phyloP scores from a whole-genome alignment of 148 eudicot species.

The Rhododendron griersonianum region DNA sequence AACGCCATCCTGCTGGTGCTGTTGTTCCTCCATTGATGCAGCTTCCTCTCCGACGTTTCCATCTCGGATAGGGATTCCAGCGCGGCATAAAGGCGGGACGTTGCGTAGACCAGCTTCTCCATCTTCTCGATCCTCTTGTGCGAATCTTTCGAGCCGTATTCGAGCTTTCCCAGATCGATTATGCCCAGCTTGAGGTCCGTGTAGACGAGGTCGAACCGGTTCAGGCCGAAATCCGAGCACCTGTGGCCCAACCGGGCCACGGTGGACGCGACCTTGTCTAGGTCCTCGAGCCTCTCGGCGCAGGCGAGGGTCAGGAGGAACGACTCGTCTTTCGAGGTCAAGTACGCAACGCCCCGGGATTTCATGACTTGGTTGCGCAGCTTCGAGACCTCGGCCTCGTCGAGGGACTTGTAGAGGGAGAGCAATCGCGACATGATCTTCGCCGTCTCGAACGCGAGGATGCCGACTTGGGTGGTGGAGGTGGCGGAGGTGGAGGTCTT shows the following conservation, averaged over 20 bases:
- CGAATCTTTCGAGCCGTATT: constrained; percentile 41
- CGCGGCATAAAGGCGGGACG: constrained; percentile 39
- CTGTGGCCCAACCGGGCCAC: constrained; percentile 53
- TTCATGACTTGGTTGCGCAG: constrained; percentile 27
- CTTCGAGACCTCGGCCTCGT: constrained; percentile 33
- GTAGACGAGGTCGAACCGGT: constrained; percentile 46
- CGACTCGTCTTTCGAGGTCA: constrained; percentile 55
- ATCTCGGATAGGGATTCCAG: constrained; percentile 47
- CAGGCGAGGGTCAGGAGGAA: constrained; percentile 64
- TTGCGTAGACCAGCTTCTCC: constrained; percentile 45
- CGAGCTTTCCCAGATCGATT: constrained; percentile 35
- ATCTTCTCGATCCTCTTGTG: constrained; percentile 47
- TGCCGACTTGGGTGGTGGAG: constrained; percentile 28
- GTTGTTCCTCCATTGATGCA: constrained; percentile 35
- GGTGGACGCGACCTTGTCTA: constrained; percentile 48
- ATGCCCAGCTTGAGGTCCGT: constrained; percentile 52
- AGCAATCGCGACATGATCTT: constrained; percentile 55
- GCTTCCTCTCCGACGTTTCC: constrained; percentile 48
- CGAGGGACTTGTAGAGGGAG: constrained; percentile 61
- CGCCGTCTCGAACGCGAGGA: constrained; percentile 72
- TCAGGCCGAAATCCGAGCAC: constrained; percentile 48
- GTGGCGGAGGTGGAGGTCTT: background rate
- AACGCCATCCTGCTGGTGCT: background rate
- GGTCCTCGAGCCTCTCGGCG: constrained; percentile 76
- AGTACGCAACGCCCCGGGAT: constrained; percentile 44